phyloP scores from a whole-genome alignment of 106 monocot species.

The Narthecium ossifragum region DNA sequence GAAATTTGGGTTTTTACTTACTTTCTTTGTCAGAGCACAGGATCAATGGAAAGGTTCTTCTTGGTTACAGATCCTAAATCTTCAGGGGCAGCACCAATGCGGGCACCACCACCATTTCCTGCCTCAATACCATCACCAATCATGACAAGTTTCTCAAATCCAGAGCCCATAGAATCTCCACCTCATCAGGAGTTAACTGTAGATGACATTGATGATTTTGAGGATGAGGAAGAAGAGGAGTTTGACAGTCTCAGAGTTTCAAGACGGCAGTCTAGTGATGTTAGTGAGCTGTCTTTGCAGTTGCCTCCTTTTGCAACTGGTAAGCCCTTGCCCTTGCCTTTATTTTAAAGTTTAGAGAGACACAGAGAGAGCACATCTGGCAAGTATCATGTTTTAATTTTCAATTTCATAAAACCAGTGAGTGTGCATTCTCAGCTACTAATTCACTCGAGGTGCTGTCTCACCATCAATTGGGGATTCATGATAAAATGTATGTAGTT shows the following conservation, averaged over 20 bases:
- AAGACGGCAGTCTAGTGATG: slow-evolving; percentile 58
- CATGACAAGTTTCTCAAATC: slow-evolving; percentile 35
- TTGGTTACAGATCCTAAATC: slow-evolving; percentile 66
- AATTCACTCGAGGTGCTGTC: no score
- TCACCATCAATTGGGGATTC: no score
- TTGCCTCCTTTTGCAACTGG: slow-evolving; percentile 79
- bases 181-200: slow-evolving; percentile 75
- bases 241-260: slow-evolving; percentile 25
- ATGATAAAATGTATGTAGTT: no score
- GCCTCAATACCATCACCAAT: slow-evolving; percentile 16
- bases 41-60: slow-evolving; percentile 65
- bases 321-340: no score
- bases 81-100: slow-evolving; percentile 68
- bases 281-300: slow-evolving; percentile 38
- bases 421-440: no score
- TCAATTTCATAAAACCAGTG: no score
- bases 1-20: background rate
- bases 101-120: slow-evolving; percentile 70
- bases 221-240: slow-evolving; percentile 75
- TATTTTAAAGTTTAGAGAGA: no score
- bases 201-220: slow-evolving; percentile 96
- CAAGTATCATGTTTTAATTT: no score
- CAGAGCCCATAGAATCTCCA: slow-evolving; percentile 68
- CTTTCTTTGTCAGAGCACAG: slow-evolving; percentile 42
- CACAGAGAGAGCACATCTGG: no score